These are phyloP conservation scores for Erodium chrysanthum DNA, from an alignment of 441 rosid species.

Conservation along the genomic window DNA sequence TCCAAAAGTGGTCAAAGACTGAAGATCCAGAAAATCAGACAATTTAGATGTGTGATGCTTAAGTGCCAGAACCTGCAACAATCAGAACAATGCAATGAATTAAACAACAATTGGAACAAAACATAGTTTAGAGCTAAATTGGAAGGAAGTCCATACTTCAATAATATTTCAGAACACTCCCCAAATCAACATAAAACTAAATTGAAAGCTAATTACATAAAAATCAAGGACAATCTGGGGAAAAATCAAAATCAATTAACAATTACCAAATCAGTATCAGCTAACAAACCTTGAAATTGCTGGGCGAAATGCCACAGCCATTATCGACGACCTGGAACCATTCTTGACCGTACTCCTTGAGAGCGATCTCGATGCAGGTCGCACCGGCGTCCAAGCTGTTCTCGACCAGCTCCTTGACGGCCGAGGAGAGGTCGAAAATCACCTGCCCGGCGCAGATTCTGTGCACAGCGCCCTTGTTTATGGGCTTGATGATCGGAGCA, in stretches of 20 bases:
- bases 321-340: slow-evolving; percentile 87
- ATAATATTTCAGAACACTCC: no score
- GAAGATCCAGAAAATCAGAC: slow-evolving; percentile 68
- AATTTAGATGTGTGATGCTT: slow-evolving; percentile 92
- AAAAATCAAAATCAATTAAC: no score
- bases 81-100: not conserved
- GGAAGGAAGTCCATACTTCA: not conserved
- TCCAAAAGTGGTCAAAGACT: slow-evolving; percentile 69
- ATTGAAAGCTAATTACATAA: not conserved
- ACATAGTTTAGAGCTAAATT: not conserved
- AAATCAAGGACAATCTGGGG: not conserved
- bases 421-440: slow-evolving; percentile 79
- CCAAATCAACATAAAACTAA: not conserved
- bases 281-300: slow-evolving; percentile 56
- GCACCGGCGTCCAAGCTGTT: slow-evolving; percentile 97
- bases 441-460: slow-evolving; percentile 89
- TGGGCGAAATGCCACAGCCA: slow-evolving; percentile 81
- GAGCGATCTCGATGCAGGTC: slow-evolving; percentile 60
- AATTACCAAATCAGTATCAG: no score
- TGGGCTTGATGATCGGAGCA: slow-evolving; percentile 49
- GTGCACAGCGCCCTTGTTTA: slow-evolving; percentile 64
- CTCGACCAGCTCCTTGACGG: slow-evolving; percentile 90
- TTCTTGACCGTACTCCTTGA: slow-evolving; percentile 74
- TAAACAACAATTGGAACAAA: not conserved
- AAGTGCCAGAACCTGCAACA: slow-evolving; percentile 62